Percentiles rank a stretch among this genome's conserved stretches.
Evolutionary conservation across 1,139 yeast genomes (phyloP).

Genomic region (Kodamaea suecica): DNA sequence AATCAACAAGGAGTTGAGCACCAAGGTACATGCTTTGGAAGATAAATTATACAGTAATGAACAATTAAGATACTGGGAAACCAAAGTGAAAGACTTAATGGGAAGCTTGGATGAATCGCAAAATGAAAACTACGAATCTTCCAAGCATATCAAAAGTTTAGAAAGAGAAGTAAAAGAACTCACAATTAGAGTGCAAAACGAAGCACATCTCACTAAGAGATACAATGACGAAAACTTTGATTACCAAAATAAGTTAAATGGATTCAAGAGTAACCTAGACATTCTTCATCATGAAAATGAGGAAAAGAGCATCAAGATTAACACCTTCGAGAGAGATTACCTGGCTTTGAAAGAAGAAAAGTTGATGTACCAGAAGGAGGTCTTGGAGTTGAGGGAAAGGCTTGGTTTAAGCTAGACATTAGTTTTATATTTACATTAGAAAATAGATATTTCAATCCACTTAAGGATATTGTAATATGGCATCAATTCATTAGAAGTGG

Average conservation of each 20-base stretch:
- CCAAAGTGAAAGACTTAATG: constrained; percentile 33
- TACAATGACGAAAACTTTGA: constrained; percentile 50
- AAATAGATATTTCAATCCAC: too few species aligned
- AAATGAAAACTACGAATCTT: constrained; percentile 30
- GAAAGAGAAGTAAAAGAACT: constrained; percentile 37
- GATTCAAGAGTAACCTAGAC: constrained; percentile 34
- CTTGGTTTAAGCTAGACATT: constrained; percentile 20
- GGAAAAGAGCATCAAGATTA: constrained; percentile 40
- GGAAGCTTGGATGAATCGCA: constrained; percentile 31
- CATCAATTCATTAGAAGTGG: too few species aligned
- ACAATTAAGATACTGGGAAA: constrained; percentile 45
- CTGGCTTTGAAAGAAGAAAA: constrained; percentile 53
- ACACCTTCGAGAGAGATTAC: constrained; percentile 35
- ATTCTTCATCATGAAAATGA: constrained; percentile 36
- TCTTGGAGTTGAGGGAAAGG: constrained; percentile 56
- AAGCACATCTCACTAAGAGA: constrained; percentile 36
- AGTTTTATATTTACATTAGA: too few species aligned
- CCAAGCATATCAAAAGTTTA: constrained; percentile 29
- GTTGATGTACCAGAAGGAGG: constrained; percentile 59
- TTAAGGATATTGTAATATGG: too few species aligned
- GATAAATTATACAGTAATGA: constrained; percentile 45
- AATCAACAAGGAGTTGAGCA: constrained; percentile 34
- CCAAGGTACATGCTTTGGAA: constrained; percentile 35
- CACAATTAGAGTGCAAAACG: constrained; percentile 37
- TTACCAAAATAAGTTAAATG: constrained; percentile 40